These are phyloP conservation scores for Dictyostelium firmibasis DNA, from an alignment of 78 protist genomes.

Conservation along the genomic window DNA sequence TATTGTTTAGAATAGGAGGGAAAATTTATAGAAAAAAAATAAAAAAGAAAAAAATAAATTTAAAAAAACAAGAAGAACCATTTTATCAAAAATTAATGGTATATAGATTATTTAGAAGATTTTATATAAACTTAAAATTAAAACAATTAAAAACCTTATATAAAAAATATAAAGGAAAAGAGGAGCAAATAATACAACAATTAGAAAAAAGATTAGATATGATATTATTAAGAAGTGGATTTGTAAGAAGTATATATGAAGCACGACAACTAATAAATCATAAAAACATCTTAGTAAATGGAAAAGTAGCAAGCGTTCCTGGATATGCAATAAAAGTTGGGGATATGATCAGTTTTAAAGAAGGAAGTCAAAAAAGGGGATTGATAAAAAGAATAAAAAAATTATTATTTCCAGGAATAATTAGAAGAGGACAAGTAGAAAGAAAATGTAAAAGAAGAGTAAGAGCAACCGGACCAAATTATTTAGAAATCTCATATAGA, in stretches of 20 bases:
- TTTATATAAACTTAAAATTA: background rate
- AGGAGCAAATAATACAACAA: background rate
- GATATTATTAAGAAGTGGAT: slow-evolving; percentile 8
- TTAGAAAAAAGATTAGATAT: slow-evolving; percentile 13
- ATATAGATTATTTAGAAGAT: background rate
- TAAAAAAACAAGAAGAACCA: background rate
- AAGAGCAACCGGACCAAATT: background rate
- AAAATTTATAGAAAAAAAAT: background rate
- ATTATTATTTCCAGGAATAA: background rate
- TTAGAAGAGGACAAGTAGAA: background rate
- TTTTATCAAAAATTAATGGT: background rate
- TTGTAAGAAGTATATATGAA: background rate
- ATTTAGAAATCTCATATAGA: background rate
- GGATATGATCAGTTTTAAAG: background rate
- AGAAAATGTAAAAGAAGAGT: background rate
- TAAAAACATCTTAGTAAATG: background rate
- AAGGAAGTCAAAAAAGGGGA: background rate
- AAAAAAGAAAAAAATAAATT: background rate
- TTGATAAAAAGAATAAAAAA: background rate
- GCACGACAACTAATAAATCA: background rate
- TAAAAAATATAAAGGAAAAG: background rate
- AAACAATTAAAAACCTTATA: background rate
- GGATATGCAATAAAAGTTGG: background rate
- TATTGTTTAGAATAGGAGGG: background rate
- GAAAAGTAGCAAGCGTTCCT: background rate